phyloP scores from a whole-genome alignment of 1,284 basidiomycete species.

The Leccinum fuscescens region DNA sequence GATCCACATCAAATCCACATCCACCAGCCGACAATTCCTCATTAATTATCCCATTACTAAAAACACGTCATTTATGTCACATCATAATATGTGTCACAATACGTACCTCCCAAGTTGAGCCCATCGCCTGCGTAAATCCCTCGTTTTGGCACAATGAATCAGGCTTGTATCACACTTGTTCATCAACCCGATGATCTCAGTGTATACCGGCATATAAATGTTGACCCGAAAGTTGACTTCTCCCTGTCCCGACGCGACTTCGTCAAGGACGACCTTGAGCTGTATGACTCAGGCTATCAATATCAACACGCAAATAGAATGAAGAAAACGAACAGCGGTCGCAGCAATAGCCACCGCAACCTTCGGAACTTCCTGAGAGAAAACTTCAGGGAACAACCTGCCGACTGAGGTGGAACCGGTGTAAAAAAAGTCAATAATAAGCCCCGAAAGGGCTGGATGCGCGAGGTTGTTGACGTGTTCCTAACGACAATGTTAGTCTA shows the following conservation, averaged over 20 bases:
- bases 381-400: constrained; percentile 1
- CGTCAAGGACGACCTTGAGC: too few relatives aligned
- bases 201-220: too few relatives aligned
- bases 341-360: background rate
- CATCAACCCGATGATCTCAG: too few relatives aligned
- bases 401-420: background rate
- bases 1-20: background rate
- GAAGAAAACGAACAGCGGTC: background rate
- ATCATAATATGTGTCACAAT: too few relatives aligned
- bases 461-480: background rate
- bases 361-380: background rate
- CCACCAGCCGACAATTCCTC: background rate
- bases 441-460: background rate
- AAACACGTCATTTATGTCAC: background rate
- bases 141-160: too few relatives aligned
- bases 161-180: too few relatives aligned
- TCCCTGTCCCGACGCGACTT: too few relatives aligned
- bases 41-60: background rate
- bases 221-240: too few relatives aligned
- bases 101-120: too few relatives aligned
- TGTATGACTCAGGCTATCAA: too few relatives aligned
- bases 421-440: constrained; percentile 11
- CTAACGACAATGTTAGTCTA: too few relatives aligned
- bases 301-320: background rate
- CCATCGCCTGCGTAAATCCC: too few relatives aligned